Evolutionary conservation across 176 grass and related monocot genomes (phyloP).

Genomic region (Zea luxurians): DNA sequence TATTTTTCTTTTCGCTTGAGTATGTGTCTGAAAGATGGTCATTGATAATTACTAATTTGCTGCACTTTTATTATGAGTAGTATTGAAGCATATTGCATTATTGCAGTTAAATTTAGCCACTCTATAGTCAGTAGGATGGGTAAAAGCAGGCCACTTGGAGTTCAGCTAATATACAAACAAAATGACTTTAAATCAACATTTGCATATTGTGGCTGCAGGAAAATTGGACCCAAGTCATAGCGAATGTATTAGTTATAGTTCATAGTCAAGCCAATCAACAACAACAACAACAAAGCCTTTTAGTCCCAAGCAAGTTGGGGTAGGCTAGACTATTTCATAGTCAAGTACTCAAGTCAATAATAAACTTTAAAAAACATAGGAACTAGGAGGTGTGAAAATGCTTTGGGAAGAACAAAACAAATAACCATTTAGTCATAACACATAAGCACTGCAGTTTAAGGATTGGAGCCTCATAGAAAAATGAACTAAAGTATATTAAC

Average conservation of each 20-base stretch:
- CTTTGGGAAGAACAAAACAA: background rate
- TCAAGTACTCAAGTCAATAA: background rate
- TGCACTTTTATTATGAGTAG: constrained; percentile 8
- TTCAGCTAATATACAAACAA: constrained; percentile 26
- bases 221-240: background rate
- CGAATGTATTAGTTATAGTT: background rate
- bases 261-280: background rate
- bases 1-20: constrained; percentile 93
- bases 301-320: too few relatives aligned
- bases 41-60: background rate
- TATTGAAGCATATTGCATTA: background rate
- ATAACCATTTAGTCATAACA: background rate
- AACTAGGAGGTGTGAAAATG: background rate
- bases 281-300: too few relatives aligned
- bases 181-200: constrained; percentile 1
- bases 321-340: background rate
- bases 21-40: constrained; percentile 71
- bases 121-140: constrained; percentile 2
- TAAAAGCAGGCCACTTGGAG: constrained; percentile 16
- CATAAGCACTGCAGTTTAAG: too few relatives aligned
- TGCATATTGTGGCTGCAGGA: background rate
- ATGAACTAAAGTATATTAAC: too few relatives aligned
- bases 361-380: background rate
- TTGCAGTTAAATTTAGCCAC: constrained; percentile 1
- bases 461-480: too few relatives aligned